A percentile compares a stretch with the other conserved stretches of the same genome.
Conservation (phyloP, 163 green algal genomes). For the Scenedesmus sp. region DNA sequence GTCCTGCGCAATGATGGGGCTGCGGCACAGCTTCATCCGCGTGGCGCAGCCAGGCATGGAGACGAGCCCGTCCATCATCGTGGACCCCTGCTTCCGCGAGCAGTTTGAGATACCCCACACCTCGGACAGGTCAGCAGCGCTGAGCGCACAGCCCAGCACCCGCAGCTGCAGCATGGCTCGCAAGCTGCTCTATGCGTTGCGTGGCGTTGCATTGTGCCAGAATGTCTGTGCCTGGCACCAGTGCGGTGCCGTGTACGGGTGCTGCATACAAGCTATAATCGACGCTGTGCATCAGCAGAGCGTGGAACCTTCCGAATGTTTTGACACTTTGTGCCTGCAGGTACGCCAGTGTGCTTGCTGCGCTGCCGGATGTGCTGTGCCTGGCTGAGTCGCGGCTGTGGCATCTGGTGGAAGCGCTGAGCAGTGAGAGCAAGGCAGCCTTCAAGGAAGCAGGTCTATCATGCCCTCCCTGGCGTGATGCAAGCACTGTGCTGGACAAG, state of each 20-base stretch:
- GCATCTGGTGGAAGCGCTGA: slow-evolving; percentile 41
- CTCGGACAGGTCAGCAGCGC: slow-evolving; percentile 26
- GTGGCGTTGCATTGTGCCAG: no score
- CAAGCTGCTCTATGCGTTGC: neutral
- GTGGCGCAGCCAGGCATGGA: slow-evolving; percentile 30
- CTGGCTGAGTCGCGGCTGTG: slow-evolving; percentile 45
- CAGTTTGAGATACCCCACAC: slow-evolving; percentile 31
- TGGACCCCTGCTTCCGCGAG: slow-evolving; percentile 49
- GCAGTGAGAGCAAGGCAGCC: slow-evolving; percentile 16
- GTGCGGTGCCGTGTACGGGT: no score
- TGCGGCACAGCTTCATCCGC: slow-evolving; percentile 41
- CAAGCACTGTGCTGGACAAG: slow-evolving; percentile 5
- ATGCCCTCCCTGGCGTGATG: slow-evolving; percentile 21
- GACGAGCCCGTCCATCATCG: slow-evolving; percentile 1
- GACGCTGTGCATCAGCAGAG: no score
- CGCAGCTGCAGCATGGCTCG: neutral
- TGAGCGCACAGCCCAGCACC: neutral
- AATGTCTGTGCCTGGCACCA: neutral
- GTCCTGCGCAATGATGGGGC: neutral
- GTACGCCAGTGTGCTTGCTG: slow-evolving; percentile 30
- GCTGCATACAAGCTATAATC: no score
- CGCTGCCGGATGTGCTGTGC: slow-evolving; percentile 30
- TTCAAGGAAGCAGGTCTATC: neutral
- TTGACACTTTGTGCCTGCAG: neutral
- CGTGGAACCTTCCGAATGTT: no score